These are phyloP conservation scores for Apiospora aurea DNA, from an alignment of 2,329 filamentous ascomycete species.

Conservation along the genomic window DNA sequence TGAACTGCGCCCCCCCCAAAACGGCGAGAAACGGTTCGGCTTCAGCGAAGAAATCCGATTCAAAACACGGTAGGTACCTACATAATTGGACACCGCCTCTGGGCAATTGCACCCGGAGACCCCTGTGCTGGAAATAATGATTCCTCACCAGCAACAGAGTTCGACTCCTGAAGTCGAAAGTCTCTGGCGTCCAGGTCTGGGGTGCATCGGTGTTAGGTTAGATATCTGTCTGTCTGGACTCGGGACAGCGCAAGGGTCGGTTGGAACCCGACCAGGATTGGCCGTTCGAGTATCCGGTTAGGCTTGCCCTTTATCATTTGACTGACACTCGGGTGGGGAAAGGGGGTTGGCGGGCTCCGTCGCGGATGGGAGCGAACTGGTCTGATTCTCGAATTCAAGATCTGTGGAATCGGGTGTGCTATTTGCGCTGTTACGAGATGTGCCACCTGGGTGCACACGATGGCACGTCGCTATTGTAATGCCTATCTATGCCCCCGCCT, in stretches of 20 bases:
- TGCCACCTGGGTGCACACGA: not conserved
- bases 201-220: not conserved
- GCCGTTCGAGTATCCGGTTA: not conserved
- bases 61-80: not conserved
- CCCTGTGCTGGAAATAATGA: not conserved
- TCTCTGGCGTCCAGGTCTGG: not conserved
- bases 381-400: slow-evolving; percentile 5
- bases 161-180: not conserved
- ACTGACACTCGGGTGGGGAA: slow-evolving; percentile 11
- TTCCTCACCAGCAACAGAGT: not conserved
- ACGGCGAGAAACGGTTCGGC: slow-evolving; percentile 13
- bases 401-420: not conserved
- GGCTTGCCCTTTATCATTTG: slow-evolving; percentile 8
- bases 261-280: not conserved
- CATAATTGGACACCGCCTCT: not conserved
- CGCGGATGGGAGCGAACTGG: not conserved
- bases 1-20: slow-evolving; percentile 12
- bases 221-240: not conserved
- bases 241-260: not conserved
- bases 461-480: not conserved
- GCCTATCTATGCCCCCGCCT: not conserved
- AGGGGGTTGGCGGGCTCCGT: not conserved
- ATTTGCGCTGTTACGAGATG: not conserved
- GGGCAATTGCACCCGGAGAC: slow-evolving; percentile 1
- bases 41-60: not conserved